A percentile compares a stretch with the other conserved stretches of the same genome.
phyloP scores from a whole-genome alignment of 2,329 filamentous ascomycete species.

The Paecilomyces niveus region DNA sequence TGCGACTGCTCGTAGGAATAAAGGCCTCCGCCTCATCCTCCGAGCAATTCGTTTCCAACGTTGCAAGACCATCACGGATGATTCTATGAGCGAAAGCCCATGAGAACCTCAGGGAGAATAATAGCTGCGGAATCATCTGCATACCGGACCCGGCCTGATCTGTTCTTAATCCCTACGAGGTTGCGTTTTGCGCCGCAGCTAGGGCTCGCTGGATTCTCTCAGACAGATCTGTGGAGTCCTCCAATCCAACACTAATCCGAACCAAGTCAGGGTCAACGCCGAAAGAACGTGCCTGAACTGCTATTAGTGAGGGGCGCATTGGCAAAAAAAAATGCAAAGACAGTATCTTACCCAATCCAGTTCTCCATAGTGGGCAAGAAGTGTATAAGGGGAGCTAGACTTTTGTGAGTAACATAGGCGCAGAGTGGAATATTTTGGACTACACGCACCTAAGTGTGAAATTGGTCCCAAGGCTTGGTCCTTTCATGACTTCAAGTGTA shows the following conservation, averaged over 20 bases:
- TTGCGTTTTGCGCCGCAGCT: slow-evolving; percentile 41
- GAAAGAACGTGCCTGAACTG: slow-evolving; percentile 58
- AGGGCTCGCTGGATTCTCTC: slow-evolving; percentile 63
- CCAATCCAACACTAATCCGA: slow-evolving; percentile 81
- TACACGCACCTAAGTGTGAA: slow-evolving; percentile 65
- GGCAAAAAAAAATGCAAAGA: background rate
- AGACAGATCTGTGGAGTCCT: slow-evolving; percentile 63
- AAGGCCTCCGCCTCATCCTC: background rate
- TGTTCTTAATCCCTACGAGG: background rate
- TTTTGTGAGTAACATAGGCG: slow-evolving; percentile 7
- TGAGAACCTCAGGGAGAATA: background rate
- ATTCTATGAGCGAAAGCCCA: background rate
- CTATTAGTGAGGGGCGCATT: background rate
- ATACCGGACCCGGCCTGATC: background rate
- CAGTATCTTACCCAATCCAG: slow-evolving; percentile 67
- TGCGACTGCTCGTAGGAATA: background rate
- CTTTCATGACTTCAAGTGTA: slow-evolving; percentile 78
- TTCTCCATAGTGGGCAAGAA: slow-evolving; percentile 87
- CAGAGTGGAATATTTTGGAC: background rate
- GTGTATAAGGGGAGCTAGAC: slow-evolving; percentile 73
- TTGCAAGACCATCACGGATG: background rate
- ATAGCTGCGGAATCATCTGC: background rate
- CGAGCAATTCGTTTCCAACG: background rate
- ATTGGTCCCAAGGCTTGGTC: slow-evolving; percentile 91
- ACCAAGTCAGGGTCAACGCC: slow-evolving; percentile 76